Conservation (phyloP, 257 asterid species). For the Rehmannia glutinosa region DNA sequence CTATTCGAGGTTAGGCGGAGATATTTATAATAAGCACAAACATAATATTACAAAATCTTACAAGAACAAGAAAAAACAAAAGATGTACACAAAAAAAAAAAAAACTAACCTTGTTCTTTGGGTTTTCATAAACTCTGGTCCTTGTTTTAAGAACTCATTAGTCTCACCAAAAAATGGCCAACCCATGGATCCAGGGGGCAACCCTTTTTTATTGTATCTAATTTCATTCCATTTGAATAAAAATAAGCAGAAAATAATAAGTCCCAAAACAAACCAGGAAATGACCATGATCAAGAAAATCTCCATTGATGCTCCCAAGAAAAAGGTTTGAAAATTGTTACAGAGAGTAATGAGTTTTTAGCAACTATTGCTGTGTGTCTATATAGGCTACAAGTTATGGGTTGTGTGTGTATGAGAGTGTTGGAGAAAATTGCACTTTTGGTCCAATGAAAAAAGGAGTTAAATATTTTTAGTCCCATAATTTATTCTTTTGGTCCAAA, state of each 20-base stretch:
- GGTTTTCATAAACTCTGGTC: slow-evolving; percentile 62
- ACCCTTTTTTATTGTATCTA: slow-evolving; percentile 34
- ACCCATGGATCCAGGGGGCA: slow-evolving; percentile 88
- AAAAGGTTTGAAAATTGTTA: background rate
- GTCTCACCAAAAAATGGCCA: slow-evolving; percentile 86
- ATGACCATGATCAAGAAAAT: slow-evolving; percentile 22
- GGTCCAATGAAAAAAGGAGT: no score
- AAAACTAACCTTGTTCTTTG: slow-evolving; percentile 46
- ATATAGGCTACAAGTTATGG: no score
- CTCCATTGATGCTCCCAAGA: slow-evolving; percentile 46
- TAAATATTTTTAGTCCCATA: no score
- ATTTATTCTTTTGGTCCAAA: no score
- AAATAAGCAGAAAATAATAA: slow-evolving; percentile 8
- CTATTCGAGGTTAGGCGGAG: no score
- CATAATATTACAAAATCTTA: no score
- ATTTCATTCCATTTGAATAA: slow-evolving; percentile 56
- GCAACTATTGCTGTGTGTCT: background rate
- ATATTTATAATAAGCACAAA: no score
- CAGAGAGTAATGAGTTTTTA: background rate
- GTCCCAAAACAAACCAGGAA: slow-evolving; percentile 10
- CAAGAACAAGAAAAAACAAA: background rate
- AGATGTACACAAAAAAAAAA: no score
- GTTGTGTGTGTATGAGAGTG: no score
- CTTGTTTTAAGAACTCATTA: slow-evolving; percentile 43
- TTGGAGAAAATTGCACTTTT: no score